Evolutionary conservation across 2,329 filamentous ascomycete species (phyloP).

Genomic region (Fusarium devonianum): DNA sequence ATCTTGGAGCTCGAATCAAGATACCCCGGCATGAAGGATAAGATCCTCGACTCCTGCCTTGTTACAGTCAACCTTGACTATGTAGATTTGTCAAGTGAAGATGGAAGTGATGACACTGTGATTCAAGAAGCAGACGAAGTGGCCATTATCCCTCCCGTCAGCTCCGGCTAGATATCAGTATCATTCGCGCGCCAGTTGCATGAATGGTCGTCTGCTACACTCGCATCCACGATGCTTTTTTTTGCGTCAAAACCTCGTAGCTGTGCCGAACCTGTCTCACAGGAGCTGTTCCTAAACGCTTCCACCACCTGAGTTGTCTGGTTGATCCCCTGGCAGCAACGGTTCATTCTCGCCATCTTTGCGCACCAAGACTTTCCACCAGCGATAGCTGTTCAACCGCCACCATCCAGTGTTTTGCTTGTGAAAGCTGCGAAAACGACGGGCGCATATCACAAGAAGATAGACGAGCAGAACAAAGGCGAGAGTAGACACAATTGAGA

Average conservation of each 20-base stretch:
- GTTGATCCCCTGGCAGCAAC: conserved; percentile 35
- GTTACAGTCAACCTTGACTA: conserved; percentile 85
- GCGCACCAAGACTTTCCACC: conserved; percentile 17
- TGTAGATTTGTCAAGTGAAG: conserved; percentile 68
- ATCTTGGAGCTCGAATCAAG: conserved; percentile 72
- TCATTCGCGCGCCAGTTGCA: conserved; percentile 19
- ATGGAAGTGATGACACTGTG: conserved; percentile 50
- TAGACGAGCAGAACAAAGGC: conserved; percentile 36
- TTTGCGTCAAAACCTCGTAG: conserved; percentile 17
- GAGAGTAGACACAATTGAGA: conserved; percentile 43
- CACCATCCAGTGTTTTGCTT: conserved; percentile 34
- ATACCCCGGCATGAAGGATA: conserved; percentile 73
- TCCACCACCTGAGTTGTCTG: conserved; percentile 1
- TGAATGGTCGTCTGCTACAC: conserved; percentile 13
- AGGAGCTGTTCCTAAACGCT: conserved; percentile 8
- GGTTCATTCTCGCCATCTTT: conserved; percentile 44
- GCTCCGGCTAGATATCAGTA: conserved; percentile 70
- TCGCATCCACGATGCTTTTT: no score
- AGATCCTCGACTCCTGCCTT: conserved; percentile 74
- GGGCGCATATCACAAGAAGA: conserved; percentile 31
- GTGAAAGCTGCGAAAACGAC: conserved; percentile 33
- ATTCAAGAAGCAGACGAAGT: conserved; percentile 82
- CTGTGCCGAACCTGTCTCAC: background rate
- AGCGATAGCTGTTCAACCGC: conserved; percentile 14
- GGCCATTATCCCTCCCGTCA: conserved; percentile 86